Evolutionary conservation across 768 basidiomycete genomes (phyloP).

Genomic region (Boletales sp.): DNA sequence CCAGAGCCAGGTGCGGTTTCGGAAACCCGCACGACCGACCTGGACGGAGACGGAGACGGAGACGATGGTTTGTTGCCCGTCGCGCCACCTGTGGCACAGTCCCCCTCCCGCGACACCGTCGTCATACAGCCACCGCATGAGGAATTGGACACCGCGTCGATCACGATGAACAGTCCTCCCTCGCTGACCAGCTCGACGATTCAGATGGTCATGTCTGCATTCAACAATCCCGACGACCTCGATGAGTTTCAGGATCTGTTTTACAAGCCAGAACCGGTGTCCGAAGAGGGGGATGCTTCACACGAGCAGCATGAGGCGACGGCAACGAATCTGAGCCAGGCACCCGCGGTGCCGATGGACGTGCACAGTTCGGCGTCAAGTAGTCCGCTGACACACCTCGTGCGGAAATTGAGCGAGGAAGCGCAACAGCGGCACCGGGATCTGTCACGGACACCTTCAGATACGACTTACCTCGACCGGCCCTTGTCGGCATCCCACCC

Average conservation of each 20-base stretch:
- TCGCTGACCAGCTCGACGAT: conserved; percentile 38
- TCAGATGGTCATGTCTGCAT: conserved; percentile 37
- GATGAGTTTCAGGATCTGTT: conserved; percentile 76
- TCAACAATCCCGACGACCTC: conserved; percentile 61
- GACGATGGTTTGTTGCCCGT: background rate
- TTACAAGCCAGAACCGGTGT: conserved; percentile 43
- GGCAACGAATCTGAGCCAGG: too few species aligned
- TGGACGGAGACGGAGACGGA: too few species aligned
- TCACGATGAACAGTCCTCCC: conserved; percentile 5
- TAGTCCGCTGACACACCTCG: conserved; percentile 37
- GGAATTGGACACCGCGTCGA: conserved; percentile 23
- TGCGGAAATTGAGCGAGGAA: conserved; percentile 39
- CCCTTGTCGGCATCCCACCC: background rate
- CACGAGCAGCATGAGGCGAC: too few species aligned
- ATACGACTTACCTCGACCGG: background rate
- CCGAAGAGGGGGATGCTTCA: background rate
- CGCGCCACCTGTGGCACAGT: background rate
- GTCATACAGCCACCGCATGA: conserved; percentile 32
- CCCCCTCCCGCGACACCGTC: background rate
- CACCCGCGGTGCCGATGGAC: conserved; percentile 17
- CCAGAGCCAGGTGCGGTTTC: background rate
- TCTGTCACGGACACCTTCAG: conserved; percentile 10
- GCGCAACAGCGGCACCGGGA: conserved; percentile 25
- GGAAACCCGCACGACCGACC: background rate
- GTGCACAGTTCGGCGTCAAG: conserved; percentile 27